These are phyloP conservation scores for Wallacemonas sp. DNA, from an alignment of 208 protist genomes.

Conservation along the genomic window DNA sequence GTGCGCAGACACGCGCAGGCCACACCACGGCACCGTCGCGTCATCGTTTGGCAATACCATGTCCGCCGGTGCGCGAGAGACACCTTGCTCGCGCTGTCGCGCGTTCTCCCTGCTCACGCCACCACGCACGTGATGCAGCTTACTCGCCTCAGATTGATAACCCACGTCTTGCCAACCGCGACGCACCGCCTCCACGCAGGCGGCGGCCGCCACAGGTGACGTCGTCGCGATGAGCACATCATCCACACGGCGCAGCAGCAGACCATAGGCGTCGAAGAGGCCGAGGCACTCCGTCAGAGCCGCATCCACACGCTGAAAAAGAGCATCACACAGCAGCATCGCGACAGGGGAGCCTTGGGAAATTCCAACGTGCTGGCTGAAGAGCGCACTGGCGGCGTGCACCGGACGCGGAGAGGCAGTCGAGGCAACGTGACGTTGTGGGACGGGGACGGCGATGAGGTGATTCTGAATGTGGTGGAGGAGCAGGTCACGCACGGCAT, in stretches of 20 bases:
- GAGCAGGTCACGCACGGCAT: conserved; percentile 35
- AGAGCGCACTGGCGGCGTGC: too few relatives aligned
- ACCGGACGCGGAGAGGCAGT: too few relatives aligned
- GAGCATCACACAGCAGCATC: conserved; percentile 71
- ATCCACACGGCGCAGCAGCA: conserved; percentile 74
- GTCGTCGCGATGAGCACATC: conserved; percentile 69
- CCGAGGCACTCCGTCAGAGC: conserved; percentile 27
- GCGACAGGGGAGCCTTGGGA: conserved; percentile 74
- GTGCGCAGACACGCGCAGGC: conserved; percentile 41
- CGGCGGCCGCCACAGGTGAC: conserved; percentile 44
- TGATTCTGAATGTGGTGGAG: conserved; percentile 47
- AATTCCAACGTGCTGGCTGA: conserved; percentile 54
- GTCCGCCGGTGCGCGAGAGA: too few relatives aligned
- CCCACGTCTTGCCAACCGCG: conserved; percentile 58
- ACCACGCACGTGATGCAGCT: conserved; percentile 19
- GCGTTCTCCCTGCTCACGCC: neutral
- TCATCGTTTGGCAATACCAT: neutral
- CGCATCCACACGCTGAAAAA: conserved; percentile 44
- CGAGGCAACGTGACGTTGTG: neutral
- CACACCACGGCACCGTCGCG: conserved; percentile 54
- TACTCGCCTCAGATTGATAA: conserved; percentile 39
- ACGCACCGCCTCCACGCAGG: conserved; percentile 42
- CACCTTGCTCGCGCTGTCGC: too few relatives aligned
- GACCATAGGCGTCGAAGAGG: conserved; percentile 38
- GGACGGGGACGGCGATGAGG: conserved; percentile 34